Evolutionary conservation across 257 asterid species (phyloP).

Genomic region (Lantana camara): DNA sequence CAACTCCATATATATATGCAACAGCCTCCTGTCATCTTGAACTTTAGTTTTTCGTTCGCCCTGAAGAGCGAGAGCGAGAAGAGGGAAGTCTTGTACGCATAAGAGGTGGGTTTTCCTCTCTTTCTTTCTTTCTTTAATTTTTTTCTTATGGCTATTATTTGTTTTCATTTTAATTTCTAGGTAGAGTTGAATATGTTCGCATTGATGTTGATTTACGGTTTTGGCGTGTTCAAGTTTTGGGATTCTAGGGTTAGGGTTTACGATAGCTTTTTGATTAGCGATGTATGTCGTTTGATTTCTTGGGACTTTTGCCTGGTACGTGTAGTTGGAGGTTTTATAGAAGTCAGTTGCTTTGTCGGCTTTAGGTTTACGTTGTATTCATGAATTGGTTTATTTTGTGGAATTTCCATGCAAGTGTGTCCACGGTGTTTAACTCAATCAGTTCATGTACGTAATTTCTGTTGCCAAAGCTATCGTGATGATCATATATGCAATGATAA

Average conservation of each 20-base stretch:
- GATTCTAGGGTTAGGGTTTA: slow-evolving; percentile 26
- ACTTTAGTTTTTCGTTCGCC: slow-evolving; percentile 26
- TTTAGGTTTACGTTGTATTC: background rate
- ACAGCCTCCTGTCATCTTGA: accelerated
- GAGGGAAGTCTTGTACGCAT: background rate
- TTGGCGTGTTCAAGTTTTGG: no score
- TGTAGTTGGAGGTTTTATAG: no score
- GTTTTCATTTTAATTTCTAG: background rate
- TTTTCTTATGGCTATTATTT: background rate
- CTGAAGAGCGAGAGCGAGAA: slow-evolving; percentile 11
- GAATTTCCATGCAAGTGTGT: background rate
- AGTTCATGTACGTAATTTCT: no score
- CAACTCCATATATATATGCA: slow-evolving; percentile 35
- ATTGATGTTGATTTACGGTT: background rate
- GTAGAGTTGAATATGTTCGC: background rate
- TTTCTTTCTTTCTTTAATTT: no score
- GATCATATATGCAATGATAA: no score
- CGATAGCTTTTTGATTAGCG: background rate
- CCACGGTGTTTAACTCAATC: background rate
- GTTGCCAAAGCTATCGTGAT: no score
- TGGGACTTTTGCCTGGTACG: no score
- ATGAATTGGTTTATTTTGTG: background rate
- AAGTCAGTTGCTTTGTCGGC: background rate
- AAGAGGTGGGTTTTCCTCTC: slow-evolving; percentile 26
- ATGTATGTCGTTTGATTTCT: background rate